Evolutionary conservation across 2,329 filamentous ascomycete species (phyloP).

Genomic region (Coniochaeta prunicola): DNA sequence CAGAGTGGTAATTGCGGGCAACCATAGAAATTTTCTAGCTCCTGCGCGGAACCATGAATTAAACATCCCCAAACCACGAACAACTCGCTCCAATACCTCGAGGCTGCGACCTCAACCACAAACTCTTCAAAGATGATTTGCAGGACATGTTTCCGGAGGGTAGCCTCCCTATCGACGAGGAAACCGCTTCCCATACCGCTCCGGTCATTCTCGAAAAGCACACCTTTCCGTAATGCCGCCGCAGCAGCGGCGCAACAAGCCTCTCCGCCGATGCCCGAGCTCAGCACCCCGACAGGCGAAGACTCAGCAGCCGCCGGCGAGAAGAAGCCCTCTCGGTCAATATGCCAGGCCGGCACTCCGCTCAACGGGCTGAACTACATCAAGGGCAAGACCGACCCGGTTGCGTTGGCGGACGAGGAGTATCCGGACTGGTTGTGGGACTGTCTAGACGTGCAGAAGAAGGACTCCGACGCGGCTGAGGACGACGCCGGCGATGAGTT

Average conservation of each 20-base stretch:
- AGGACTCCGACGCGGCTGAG: conserved; percentile 37
- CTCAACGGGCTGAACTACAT: conserved; percentile 70
- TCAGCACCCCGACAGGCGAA: conserved; percentile 22
- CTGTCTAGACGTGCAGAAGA: conserved; percentile 57
- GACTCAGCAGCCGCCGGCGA: conserved; percentile 11
- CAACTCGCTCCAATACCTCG: conserved; percentile 3
- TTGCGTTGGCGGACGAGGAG: conserved; percentile 65
- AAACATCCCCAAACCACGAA: conserved; percentile 1
- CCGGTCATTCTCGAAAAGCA: conserved; percentile 33
- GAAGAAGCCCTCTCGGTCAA: conserved; percentile 28
- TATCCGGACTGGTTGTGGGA: conserved; percentile 80
- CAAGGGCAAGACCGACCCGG: conserved; percentile 65
- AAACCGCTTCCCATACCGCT: conserved; percentile 5
- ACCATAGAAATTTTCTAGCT: conserved; percentile 20
- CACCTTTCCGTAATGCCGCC: conserved; percentile 24
- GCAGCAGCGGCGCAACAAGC: conserved; percentile 15
- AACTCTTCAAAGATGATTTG: conserved; percentile 32
- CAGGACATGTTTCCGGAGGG: conserved; percentile 42
- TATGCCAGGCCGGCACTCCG: conserved; percentile 60
- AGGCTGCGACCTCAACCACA: conserved; percentile 13
- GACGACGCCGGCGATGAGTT: conserved; percentile 64
- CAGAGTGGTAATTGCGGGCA: conserved; percentile 8
- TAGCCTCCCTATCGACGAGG: conserved; percentile 22
- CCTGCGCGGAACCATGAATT: background rate
- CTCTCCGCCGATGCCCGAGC: conserved; percentile 8